phyloP scores from a whole-genome alignment of 2,329 filamentous ascomycete genomes.

The Fusarium transvaalense region DNA sequence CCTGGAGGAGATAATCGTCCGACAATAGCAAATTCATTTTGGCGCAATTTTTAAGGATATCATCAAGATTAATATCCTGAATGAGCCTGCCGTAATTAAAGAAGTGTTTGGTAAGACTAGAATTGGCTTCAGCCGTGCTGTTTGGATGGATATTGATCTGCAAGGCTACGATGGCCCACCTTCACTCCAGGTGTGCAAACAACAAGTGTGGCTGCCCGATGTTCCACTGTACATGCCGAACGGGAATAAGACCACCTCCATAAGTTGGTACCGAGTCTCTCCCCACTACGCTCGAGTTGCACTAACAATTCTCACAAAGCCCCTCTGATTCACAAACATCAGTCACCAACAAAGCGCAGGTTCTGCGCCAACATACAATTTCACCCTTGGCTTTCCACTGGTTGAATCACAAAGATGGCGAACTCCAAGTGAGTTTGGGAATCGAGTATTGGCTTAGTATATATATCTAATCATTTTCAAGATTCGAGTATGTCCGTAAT shows the following conservation, averaged over 20 bases:
- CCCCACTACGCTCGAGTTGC: conserved; percentile 30
- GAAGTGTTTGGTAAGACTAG: conserved; percentile 34
- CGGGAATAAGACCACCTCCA: neutral
- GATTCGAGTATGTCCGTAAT: conserved; percentile 91
- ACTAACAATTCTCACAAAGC: conserved; percentile 48
- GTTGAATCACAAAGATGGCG: conserved; percentile 58
- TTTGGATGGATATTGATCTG: conserved; percentile 41
- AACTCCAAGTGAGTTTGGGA: conserved; percentile 65
- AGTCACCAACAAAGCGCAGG: conserved; percentile 22
- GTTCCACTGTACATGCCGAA: conserved; percentile 6
- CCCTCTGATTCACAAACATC: conserved; percentile 38
- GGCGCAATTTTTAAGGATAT: neutral
- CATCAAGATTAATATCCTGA: conserved; percentile 8
- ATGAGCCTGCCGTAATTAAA: conserved; percentile 37
- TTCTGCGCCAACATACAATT: conserved; percentile 12
- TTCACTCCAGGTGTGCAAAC: conserved; percentile 29
- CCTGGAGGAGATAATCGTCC: conserved; percentile 75
- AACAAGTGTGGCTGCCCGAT: conserved; percentile 34
- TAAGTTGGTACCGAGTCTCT: conserved; percentile 1
- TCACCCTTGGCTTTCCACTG: neutral
- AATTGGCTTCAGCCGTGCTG: conserved; percentile 45
- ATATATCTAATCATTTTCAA: conserved; percentile 54
- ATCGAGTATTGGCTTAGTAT: neutral
- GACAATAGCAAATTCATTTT: conserved; percentile 71
- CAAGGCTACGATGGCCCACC: conserved; percentile 52